phyloP scores from a whole-genome alignment of 163 green algal species.

The Scenedesmus sp. region DNA sequence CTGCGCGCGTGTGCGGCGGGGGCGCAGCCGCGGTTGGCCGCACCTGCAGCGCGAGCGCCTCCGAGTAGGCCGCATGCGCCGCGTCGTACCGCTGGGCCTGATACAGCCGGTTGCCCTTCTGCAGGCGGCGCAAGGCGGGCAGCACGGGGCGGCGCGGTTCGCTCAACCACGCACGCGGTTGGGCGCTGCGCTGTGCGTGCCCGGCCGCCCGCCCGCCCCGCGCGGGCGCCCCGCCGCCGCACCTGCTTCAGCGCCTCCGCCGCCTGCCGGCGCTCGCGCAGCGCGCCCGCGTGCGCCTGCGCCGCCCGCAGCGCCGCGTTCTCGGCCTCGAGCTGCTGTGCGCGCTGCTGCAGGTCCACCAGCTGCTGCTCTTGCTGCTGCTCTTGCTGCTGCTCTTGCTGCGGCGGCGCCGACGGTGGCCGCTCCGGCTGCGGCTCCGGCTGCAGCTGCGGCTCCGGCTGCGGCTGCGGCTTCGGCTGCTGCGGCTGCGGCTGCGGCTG shows the following conservation, averaged over 20 bases:
- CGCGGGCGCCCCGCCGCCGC: background rate
- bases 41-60: constrained; percentile 45
- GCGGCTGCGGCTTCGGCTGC: background rate
- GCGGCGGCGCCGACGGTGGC: no score
- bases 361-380: constrained; percentile 7
- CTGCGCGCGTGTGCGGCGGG: no score
- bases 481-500: background rate
- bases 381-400: constrained; percentile 13
- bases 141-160: no score
- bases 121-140: no score
- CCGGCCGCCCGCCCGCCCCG: no score
- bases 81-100: constrained; percentile 35
- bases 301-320: constrained; percentile 24
- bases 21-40: no score
- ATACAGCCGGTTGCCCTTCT: constrained; percentile 43
- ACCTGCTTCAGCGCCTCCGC: constrained; percentile 48
- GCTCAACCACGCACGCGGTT: background rate
- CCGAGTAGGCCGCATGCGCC: constrained; percentile 42
- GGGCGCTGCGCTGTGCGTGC: background rate
- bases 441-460: constrained; percentile 5
- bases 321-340: constrained; percentile 19
- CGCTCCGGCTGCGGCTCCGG: background rate
- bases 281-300: constrained; percentile 4
- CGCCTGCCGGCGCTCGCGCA: constrained; percentile 16
- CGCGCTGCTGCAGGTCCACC: constrained; percentile 8